phyloP scores from a whole-genome alignment of 371 early-diverging fungal species.

The Neoconidiobolus thromboides region DNA sequence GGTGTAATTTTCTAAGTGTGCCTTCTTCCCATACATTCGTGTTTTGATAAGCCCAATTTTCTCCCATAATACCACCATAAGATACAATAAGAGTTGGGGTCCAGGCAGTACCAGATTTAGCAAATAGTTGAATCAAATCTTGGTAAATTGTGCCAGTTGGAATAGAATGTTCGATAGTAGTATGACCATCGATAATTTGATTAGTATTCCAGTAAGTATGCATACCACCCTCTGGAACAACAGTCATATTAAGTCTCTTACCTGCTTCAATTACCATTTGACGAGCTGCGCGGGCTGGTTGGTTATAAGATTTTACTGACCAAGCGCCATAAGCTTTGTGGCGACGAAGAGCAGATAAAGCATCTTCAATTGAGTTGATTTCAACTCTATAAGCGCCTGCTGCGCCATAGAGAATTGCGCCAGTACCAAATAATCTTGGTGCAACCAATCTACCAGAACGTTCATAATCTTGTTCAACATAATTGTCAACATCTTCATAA shows the following conservation, averaged over 20 bases:
- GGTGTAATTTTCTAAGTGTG: neutral
- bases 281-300: neutral
- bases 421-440: neutral
- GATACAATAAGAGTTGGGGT: neutral
- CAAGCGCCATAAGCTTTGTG: neutral
- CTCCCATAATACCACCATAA: neutral
- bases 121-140: neutral
- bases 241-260: neutral
- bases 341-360: neutral
- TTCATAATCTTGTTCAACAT: neutral
- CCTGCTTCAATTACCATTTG: neutral
- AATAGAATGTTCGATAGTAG: neutral
- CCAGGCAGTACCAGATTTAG: neutral
- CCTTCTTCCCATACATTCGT: neutral
- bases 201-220: neutral
- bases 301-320: neutral
- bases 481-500: neutral
- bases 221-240: neutral
- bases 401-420: neutral
- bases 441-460: neutral
- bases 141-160: neutral
- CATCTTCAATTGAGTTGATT: neutral
- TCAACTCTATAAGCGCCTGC: neutral
- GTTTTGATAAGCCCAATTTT: neutral
- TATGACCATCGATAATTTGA: conserved; percentile 1